Percentiles rank a stretch among this genome's conserved stretches.
Evolutionary conservation across 495 filamentous ascomycete genomes (phyloP).

Genomic region (Tuber borchii): DNA sequence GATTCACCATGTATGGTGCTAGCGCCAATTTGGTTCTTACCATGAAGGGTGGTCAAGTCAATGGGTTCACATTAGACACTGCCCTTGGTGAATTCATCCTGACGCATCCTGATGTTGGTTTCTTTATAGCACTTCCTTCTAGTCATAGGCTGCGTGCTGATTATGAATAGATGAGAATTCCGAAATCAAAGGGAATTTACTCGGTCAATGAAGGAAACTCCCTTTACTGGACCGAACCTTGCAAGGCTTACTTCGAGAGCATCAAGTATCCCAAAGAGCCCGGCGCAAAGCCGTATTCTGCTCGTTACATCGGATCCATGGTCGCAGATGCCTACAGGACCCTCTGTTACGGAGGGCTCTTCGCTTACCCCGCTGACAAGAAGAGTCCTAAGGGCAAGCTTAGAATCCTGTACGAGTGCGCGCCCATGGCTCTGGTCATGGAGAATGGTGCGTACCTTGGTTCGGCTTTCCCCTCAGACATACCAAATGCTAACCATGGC

Average conservation of each 20-base stretch:
- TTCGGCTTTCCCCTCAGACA: background rate
- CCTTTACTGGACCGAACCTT: conserved; percentile 86
- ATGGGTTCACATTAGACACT: conserved; percentile 95
- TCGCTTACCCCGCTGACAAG: conserved; percentile 94
- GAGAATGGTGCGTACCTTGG: conserved; percentile 69
- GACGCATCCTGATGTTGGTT: conserved; percentile 67
- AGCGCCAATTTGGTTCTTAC: conserved; percentile 94
- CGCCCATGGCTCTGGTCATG: conserved; percentile 98
- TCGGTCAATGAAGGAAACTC: conserved; percentile 98
- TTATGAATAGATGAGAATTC: conserved; percentile 61
- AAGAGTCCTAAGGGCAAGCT: conserved; percentile 98
- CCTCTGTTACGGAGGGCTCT: conserved; percentile 88
- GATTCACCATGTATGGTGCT: conserved; percentile 99
- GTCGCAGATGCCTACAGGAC: conserved; percentile 97
- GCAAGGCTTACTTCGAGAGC: conserved; percentile 78
- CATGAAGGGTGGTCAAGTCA: conserved; percentile 87
- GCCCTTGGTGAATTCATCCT: conserved; percentile 97
- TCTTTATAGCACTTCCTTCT: background rate
- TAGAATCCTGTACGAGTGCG: conserved; percentile 95
- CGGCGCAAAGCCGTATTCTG: conserved; percentile 82
- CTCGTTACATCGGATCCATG: conserved; percentile 95
- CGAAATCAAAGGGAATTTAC: conserved; percentile 76
- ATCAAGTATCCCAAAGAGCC: conserved; percentile 68
- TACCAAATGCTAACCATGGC: conserved; percentile 19
- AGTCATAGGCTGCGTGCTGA: conserved; percentile 10